Evolutionary conservation across 169 alveolate genomes (phyloP), one percentile per base, ranked within the genome.

Genomic region (Perkinsus olseni): DNA sequence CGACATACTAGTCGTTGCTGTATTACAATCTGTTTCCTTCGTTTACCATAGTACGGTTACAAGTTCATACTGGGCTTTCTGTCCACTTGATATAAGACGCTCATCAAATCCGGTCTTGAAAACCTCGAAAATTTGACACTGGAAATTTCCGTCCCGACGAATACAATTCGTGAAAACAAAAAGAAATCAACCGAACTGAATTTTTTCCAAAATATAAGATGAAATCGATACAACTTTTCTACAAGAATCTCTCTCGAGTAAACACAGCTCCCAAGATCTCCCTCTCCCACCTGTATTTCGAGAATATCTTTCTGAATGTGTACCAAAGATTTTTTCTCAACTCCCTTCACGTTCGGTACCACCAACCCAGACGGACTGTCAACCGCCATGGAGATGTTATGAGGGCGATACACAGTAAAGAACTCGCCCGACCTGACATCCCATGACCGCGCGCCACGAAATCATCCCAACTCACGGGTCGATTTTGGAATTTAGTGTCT

Each of bases 311-410:
- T 94, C 94, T 98, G 98, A 39, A 98, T 97, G 92, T 98, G 97
- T 38, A 97, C 90, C 38, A 98, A 94, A 74, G 96, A 95, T 94
- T 96, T 95, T 91, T 97, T 96, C 93, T 98, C 96, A 36, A 98
- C 99, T 94, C 97, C 96, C 94, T 98, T 98, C 74, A 98, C 96
- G 94, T 96, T 97, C 21, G 99, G 99, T 37, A 98, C 99, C 74
- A 98, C 96, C 82, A 98, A 95, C 24, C 99, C 99, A 92, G 96
- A 94, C 37, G 98, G 97, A 10, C 99, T 96, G 92, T 97, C 99
- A 74, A 98, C 96, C 10, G 99, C 99, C 74, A 98, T 95, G 74
- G 98, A 95, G 92, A 98, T 96, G 95, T 98, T 98, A 96, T 98
- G 99, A 74, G 95, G 97, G 92, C 95, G 91, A 93, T 94, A 96